phyloP scores from a whole-genome alignment of 306 rosid genomes.

The Potentilla sterilis region DNA sequence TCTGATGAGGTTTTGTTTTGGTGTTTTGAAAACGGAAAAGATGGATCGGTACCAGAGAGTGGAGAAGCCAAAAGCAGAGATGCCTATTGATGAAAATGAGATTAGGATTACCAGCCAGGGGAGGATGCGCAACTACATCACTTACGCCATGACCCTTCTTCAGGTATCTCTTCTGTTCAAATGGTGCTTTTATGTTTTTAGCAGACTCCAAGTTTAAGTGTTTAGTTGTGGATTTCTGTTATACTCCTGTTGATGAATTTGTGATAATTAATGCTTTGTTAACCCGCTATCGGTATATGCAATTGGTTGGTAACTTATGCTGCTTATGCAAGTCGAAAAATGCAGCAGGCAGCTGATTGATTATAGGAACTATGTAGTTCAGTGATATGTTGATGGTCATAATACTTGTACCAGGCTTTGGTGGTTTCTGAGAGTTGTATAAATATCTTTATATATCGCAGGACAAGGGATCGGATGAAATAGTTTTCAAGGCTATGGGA shows the following conservation, averaged over 20 bases:
- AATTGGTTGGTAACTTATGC: neutral
- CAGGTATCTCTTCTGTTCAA: conserved; percentile 38
- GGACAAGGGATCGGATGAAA: conserved; percentile 78
- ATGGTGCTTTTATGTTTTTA: neutral
- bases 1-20: conserved; percentile 2
- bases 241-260: neutral
- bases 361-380: neutral
- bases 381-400: neutral
- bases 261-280: neutral
- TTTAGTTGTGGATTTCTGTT: neutral
- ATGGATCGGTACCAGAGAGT: conserved; percentile 98
- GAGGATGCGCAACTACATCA: conserved; percentile 92
- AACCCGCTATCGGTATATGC: neutral
- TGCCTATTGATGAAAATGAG: conserved; percentile 89
- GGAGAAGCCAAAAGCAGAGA: conserved; percentile 87
- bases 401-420: neutral
- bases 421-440: neutral
- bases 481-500: conserved; percentile 96
- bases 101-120: conserved; percentile 96
- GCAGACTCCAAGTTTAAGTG: neutral
- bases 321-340: neutral
- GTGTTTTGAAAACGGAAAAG: conserved; percentile 19
- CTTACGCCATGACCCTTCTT: conserved; percentile 84
- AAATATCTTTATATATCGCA: neutral
- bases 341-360: neutral